phyloP scores from a whole-genome alignment of 1,284 basidiomycete species.

The Puccinia sorghi region DNA sequence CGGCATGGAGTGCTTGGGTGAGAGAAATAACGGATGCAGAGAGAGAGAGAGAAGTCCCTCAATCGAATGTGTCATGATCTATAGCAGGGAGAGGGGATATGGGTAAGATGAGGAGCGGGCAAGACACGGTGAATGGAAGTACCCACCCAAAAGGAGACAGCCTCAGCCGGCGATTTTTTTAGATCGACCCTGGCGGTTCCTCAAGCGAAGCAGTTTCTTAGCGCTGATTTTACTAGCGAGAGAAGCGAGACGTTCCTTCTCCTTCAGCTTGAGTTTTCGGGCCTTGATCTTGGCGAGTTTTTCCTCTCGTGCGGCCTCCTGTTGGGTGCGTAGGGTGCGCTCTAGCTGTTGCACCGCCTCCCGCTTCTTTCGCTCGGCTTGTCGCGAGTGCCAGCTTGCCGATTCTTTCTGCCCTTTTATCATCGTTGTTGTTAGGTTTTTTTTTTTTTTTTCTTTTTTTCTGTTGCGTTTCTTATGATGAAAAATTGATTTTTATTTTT shows the following conservation, averaged over 20 bases:
- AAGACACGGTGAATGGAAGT: too few relatives aligned
- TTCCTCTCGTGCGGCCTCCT: not conserved
- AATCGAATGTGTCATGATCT: too few relatives aligned
- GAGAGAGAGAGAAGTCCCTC: too few relatives aligned
- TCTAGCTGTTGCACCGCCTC: not conserved
- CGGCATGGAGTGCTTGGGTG: too few relatives aligned
- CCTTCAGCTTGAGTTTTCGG: not conserved
- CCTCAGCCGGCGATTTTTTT: not conserved
- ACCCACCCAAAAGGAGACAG: not conserved
- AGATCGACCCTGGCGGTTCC: not conserved
- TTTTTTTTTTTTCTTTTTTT: not conserved
- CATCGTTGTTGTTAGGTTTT: not conserved
- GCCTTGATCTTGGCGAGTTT: slow-evolving; percentile 7
- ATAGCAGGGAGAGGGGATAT: too few relatives aligned
- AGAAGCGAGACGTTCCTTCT: not conserved
- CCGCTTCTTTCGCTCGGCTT: slow-evolving; percentile 13
- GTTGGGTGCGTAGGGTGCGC: not conserved
- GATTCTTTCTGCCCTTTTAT: not conserved
- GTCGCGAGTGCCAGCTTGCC: slow-evolving; percentile 7
- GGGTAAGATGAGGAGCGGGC: too few relatives aligned
- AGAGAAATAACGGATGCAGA: too few relatives aligned
- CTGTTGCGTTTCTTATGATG: not conserved
- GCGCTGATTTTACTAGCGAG: not conserved
- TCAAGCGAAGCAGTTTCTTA: not conserved
- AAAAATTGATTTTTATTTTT: too few relatives aligned